Base-by-base conservation (phyloP, 176 grass and related monocot species). In the Pontederia paniculata region DNA sequence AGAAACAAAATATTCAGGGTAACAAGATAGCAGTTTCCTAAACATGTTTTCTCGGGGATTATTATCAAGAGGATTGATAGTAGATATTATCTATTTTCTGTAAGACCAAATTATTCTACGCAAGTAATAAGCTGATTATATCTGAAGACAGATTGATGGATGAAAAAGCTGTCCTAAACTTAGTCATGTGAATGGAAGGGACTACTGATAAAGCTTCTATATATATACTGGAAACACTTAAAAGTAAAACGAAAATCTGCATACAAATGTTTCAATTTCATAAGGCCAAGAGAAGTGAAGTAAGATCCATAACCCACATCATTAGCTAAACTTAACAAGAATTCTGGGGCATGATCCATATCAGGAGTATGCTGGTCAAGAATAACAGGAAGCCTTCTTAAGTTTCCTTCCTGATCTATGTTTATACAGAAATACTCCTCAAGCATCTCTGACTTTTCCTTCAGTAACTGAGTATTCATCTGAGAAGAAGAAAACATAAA, bases 351-450 rank as follows among this genome's bases (percentile, higher is more conserved):
- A 23, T 77, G 74, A 23, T 96, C 85, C 85, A 86, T 86, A 65
- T 86, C 90, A 74, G 90, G 90, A 62, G 75, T 80, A 69, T 96
- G 81, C 67, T 96, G 90, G 67, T 96, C 90, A 71, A 96, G 90
- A 76, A 96, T 67, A 58, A 96, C 90, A 17, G 90, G 90, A 72
- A 96, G 79, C 53, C 85, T 89, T 17, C 17, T 81, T 62, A 96
- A 57, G 44, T 88, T 86, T 17, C 90, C 85, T 18, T 78, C 74
- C 76, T 81, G 48, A 70, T 88, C 74, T 69, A 86, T 62, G 31
- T 81, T 73, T 59, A 89, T 83, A 70, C 85, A 88, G 62, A 96
- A 89, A 73, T 86, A 89, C 20, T 96, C 90, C 52, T 96, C 81
- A 54, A 96, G 78, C 81, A 96, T 83, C 50, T 73, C 85, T 23